Percentiles rank a stretch among this genome's conserved stretches.
Conservation (phyloP, 495 filamentous ascomycete genomes). For the Baudoinia panamericana region DNA sequence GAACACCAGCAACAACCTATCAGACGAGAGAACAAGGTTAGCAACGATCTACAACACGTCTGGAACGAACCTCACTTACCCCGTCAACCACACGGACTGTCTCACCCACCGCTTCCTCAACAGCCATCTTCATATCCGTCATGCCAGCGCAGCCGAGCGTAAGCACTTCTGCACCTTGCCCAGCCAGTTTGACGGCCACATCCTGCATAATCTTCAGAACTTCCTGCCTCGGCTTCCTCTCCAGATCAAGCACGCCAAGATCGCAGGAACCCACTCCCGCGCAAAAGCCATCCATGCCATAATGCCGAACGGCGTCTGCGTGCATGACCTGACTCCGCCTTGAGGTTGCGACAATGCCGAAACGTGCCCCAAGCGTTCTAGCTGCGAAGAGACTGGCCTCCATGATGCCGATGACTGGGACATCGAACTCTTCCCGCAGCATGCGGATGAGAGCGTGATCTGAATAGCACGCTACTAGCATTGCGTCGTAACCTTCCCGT, state of each 20-base stretch:
- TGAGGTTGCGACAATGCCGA: conserved; percentile 33
- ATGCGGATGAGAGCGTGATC: conserved; percentile 38
- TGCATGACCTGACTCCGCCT: conserved; percentile 31
- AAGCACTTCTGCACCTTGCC: conserved; percentile 35
- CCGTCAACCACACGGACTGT: conserved; percentile 25
- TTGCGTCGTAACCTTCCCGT: conserved; percentile 33
- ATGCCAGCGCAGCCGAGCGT: conserved; percentile 39
- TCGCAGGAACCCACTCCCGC: conserved; percentile 31
- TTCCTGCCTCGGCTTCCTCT: conserved; percentile 28
- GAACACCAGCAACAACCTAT: conserved; percentile 21
- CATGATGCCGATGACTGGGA: conserved; percentile 40
- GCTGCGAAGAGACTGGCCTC: conserved; percentile 27
- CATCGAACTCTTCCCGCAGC: conserved; percentile 35
- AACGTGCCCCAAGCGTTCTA: conserved; percentile 18
- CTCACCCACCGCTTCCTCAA: conserved; percentile 32
- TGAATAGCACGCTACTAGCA: conserved; percentile 39
- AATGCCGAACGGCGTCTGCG: conserved; percentile 31
- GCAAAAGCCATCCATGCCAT: conserved; percentile 31
- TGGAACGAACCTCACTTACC: no score
- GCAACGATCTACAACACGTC: no score
- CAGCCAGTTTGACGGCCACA: conserved; percentile 30
- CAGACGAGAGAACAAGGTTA: no score
- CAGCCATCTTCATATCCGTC: conserved; percentile 34
- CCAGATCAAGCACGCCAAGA: conserved; percentile 34
- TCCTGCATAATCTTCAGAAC: conserved; percentile 31